Conservation (phyloP, 345 rosid genomes). For the Hibiscus syriacus region DNA sequence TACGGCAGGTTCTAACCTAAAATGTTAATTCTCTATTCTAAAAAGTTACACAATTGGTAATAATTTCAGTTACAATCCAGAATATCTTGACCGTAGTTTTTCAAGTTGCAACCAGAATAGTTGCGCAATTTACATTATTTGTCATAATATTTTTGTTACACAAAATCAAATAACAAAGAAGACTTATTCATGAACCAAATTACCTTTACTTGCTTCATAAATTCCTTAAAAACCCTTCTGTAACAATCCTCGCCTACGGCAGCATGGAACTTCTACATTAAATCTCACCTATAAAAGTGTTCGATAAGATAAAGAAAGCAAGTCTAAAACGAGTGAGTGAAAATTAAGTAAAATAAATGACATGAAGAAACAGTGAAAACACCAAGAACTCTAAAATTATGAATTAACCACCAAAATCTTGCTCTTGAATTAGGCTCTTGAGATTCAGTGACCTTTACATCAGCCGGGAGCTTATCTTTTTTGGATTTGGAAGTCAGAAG, state of each 20-base stretch:
- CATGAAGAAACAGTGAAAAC: neutral
- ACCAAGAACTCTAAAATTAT: neutral
- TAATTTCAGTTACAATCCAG: too few species aligned
- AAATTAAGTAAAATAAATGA: neutral
- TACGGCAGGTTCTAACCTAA: too few species aligned
- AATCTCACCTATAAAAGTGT: slow-evolving; percentile 41
- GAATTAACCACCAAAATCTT: slow-evolving; percentile 15
- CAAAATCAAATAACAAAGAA: too few species aligned
- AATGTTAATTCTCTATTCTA: too few species aligned
- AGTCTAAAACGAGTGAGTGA: neutral
- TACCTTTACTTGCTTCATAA: slow-evolving; percentile 75
- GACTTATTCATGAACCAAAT: neutral
- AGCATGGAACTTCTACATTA: slow-evolving; percentile 67
- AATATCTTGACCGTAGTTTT: too few species aligned
- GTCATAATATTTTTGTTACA: too few species aligned
- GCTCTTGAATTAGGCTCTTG: slow-evolving; percentile 63
- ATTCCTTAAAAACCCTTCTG: slow-evolving; percentile 56
- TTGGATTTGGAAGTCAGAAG: slow-evolving; percentile 33
- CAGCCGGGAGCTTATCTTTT: slow-evolving; percentile 65
- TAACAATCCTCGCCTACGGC: slow-evolving; percentile 74
- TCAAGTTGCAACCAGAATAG: too few species aligned
- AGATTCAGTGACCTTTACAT: slow-evolving; percentile 49
- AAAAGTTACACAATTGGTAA: too few species aligned
- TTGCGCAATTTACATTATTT: too few species aligned
- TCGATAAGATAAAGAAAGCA: neutral